A percentile compares a stretch with the other conserved stretches of the same genome.
Evolutionary conservation across 2,329 filamentous ascomycete genomes (phyloP).

Genomic region (Shiraia sp.): DNA sequence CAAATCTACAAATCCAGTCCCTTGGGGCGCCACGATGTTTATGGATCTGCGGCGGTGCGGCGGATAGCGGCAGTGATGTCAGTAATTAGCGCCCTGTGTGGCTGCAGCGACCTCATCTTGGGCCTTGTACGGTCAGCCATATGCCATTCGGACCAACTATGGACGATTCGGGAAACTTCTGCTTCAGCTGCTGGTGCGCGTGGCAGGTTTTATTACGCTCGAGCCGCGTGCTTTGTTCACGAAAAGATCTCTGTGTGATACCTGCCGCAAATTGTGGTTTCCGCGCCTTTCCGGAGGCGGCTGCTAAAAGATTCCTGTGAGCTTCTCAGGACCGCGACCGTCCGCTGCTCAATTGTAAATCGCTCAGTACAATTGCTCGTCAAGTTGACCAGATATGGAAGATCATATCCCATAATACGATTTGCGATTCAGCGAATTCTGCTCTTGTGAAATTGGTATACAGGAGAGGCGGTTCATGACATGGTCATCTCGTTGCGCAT

Average conservation of each 20-base stretch:
- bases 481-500: too few relatives aligned
- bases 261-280: constrained; percentile 7
- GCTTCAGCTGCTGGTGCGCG: not conserved
- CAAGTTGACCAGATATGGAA: too few relatives aligned
- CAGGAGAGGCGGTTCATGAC: too few relatives aligned
- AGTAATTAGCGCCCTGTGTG: constrained; percentile 16
- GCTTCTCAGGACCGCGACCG: too few relatives aligned
- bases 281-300: constrained; percentile 20
- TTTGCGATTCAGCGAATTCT: too few relatives aligned
- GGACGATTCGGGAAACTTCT: constrained; percentile 6
- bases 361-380: too few relatives aligned
- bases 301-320: constrained; percentile 10
- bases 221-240: constrained; percentile 12
- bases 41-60: constrained; percentile 18
- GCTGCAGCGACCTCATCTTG: constrained; percentile 18
- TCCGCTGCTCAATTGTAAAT: too few relatives aligned
- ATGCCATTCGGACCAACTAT: constrained; percentile 22
- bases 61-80: constrained; percentile 34
- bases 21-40: constrained; percentile 29
- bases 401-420: too few relatives aligned
- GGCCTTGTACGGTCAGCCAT: constrained; percentile 13
- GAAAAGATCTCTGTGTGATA: constrained; percentile 7
- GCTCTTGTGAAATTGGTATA: too few relatives aligned
- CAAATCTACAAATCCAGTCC: constrained; percentile 15
- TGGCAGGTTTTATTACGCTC: constrained; percentile 4